These are phyloP conservation scores for Hymenoscyphus infarciens DNA, from an alignment of 2,329 filamentous ascomycete species.

Conservation along the genomic window DNA sequence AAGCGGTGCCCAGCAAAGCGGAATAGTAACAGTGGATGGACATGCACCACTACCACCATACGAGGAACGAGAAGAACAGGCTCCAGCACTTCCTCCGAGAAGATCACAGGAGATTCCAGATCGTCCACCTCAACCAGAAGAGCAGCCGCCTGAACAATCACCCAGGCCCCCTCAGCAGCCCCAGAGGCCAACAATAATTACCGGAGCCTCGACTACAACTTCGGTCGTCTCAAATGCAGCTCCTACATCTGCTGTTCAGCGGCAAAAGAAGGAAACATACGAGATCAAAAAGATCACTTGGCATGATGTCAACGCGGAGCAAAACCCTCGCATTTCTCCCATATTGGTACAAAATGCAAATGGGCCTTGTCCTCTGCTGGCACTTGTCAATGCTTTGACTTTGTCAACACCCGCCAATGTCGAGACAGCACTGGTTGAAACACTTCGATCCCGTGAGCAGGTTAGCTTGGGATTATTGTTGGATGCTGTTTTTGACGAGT, in stretches of 20 bases:
- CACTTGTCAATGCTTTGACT: slow-evolving; percentile 87
- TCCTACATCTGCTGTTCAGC: slow-evolving; percentile 14
- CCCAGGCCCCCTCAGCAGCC: slow-evolving; percentile 29
- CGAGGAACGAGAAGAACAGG: slow-evolving; percentile 20
- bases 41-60: slow-evolving; percentile 3
- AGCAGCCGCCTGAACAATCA: slow-evolving; percentile 12
- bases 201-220: slow-evolving; percentile 16
- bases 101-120: slow-evolving; percentile 20
- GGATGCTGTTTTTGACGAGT: slow-evolving; percentile 87
- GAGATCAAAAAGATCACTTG: slow-evolving; percentile 89
- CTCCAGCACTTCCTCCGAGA: slow-evolving; percentile 31
- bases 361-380: slow-evolving; percentile 88
- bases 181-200: slow-evolving; percentile 24
- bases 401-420: slow-evolving; percentile 69
- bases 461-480: slow-evolving; percentile 82
- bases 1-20: slow-evolving; percentile 27
- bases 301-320: slow-evolving; percentile 60
- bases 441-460: slow-evolving; percentile 76
- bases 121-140: slow-evolving; percentile 1
- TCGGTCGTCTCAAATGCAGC: slow-evolving; percentile 17
- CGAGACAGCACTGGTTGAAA: slow-evolving; percentile 72
- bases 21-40: slow-evolving; percentile 21
- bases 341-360: slow-evolving; percentile 92
- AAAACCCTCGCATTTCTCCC: slow-evolving; percentile 72
- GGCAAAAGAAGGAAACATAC: slow-evolving; percentile 65